Conservation (phyloP, 2,329 filamentous ascomycete genomes). For the Zalaria sp. region DNA sequence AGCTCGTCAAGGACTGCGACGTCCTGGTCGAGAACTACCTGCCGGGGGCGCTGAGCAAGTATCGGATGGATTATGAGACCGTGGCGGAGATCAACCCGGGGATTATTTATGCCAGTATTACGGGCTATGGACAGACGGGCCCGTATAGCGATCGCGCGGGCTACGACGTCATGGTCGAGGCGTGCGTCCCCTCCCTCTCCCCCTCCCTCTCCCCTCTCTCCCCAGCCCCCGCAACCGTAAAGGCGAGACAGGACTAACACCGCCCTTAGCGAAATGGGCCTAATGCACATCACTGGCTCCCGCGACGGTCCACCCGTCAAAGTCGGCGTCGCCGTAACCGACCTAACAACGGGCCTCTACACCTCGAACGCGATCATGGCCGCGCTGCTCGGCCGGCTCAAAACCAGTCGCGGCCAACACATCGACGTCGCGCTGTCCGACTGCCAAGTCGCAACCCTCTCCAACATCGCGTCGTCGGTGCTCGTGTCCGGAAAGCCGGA, state of each 20-base stretch:
- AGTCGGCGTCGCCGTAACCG: slow-evolving; percentile 92
- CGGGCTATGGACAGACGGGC: slow-evolving; percentile 90
- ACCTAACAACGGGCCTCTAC: slow-evolving; percentile 88
- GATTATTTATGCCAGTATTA: slow-evolving; percentile 91
- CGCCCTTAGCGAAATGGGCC: slow-evolving; percentile 56
- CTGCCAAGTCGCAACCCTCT: slow-evolving; percentile 83
- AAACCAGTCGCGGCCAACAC: slow-evolving; percentile 72
- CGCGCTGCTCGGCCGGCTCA: slow-evolving; percentile 61
- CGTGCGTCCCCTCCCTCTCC: slow-evolving; percentile 26
- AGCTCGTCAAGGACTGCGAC: slow-evolving; percentile 71
- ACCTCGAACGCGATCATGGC: slow-evolving; percentile 94
- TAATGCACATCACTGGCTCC: slow-evolving; percentile 95
- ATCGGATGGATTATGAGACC: slow-evolving; percentile 75
- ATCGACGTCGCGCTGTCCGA: slow-evolving; percentile 87
- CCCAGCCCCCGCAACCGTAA: too few species aligned
- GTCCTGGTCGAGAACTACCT: slow-evolving; percentile 96
- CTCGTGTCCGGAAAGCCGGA: slow-evolving; percentile 81
- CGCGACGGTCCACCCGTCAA: slow-evolving; percentile 87
- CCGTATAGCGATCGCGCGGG: slow-evolving; percentile 78
- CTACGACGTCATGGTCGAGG: slow-evolving; percentile 99
- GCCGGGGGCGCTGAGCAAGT: slow-evolving; percentile 78
- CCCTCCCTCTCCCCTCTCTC: not conserved
- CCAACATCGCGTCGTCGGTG: slow-evolving; percentile 90
- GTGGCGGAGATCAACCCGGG: slow-evolving; percentile 68
- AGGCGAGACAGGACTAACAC: not conserved